Conservation (phyloP, 768 basidiomycete genomes). For the Naganishia onofrii region DNA sequence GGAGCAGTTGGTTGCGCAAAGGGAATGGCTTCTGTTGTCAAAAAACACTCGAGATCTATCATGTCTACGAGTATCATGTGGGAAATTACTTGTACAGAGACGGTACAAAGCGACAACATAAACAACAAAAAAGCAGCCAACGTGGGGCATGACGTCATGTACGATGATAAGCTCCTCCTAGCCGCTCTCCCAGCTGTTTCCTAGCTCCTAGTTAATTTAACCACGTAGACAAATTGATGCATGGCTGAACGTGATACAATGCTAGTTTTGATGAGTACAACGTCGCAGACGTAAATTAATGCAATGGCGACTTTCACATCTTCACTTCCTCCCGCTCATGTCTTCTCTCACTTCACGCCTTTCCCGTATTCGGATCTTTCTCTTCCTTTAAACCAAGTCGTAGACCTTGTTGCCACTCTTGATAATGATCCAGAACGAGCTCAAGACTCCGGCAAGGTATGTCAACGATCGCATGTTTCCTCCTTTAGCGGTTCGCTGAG, state of each 20-base stretch:
- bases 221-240: no score
- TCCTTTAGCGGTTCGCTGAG: not conserved
- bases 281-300: not conserved
- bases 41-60: no score
- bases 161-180: not conserved
- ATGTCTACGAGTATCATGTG: no score
- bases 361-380: not conserved
- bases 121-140: slow-evolving; percentile 2
- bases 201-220: no score
- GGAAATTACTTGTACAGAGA: no score
- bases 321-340: not conserved
- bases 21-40: no score
- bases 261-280: not conserved
- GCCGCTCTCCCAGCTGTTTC: no score
- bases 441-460: slow-evolving; percentile 24
- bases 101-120: slow-evolving; percentile 6
- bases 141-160: not conserved
- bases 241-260: slow-evolving; percentile 1
- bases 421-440: slow-evolving; percentile 27
- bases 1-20: not conserved
- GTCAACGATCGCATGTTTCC: slow-evolving; percentile 10
- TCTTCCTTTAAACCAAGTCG: slow-evolving; percentile 22
- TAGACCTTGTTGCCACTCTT: slow-evolving; percentile 31
- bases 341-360: not conserved
- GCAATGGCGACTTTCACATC: not conserved